Base-by-base conservation (phyloP, 1,139 yeast species). In the Suhomyces anneliseae region DNA sequence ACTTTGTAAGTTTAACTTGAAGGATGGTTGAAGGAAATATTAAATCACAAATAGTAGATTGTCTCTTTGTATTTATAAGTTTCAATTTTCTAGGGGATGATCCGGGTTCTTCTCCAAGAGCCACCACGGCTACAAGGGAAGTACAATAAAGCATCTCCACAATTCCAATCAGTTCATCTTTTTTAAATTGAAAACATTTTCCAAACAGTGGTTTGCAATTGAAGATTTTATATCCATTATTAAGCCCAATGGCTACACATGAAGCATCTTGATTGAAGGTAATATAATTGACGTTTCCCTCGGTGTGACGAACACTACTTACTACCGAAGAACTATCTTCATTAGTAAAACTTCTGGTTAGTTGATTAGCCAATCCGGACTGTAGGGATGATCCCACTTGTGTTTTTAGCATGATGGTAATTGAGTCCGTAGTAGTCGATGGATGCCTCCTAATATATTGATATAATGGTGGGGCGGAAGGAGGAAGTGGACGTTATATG, bases 101-200 rank as follows among this genome's bases (percentile, higher is more conserved):
- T 3, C 79, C 79, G 1, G 90, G 85, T 57, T 85, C 90, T 57
- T 90, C 96, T 7, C 97, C 97, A 49, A 85, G 69, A 1, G 96
- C 96, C 4, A 92, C 96, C 9, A 90, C 76, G 1, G 96, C 97
- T 27, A 93, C 77, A 39, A 93, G 74, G 1, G 96, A 88, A 0
- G 99, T 90, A 48, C 90, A 81, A 60, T 90, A 93, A 37, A 93
- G 77, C 98, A 93, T 92, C 64, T 92, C 97, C 33, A 90, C 87
- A 14, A 89, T 78, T 3, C 86, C 86, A 15, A 83, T 78, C 1
- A 88, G 83, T 42, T 84, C 87, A 37, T 74, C 78, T 47, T 64
- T 63, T 38, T 63, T 59, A 43, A 60, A 62, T 45, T 78, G 79
- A 60, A 82, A 88, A 60, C 95, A 89, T 57, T 82, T 82, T 11